Conservation (phyloP, 2,329 filamentous ascomycete genomes). For the Microcera coccophila region DNA sequence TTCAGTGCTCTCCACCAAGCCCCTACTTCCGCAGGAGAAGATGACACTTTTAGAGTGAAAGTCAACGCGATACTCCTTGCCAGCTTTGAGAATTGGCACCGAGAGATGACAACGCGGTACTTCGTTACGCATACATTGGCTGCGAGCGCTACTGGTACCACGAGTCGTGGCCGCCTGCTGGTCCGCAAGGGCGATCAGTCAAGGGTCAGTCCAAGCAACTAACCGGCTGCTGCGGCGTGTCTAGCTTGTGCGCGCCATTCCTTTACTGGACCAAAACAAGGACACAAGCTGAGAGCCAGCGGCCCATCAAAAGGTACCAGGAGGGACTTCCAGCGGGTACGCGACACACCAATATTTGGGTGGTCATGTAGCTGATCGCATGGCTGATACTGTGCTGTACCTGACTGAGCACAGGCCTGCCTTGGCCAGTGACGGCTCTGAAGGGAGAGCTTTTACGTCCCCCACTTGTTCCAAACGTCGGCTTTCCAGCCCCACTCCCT, state of each 20-base stretch:
- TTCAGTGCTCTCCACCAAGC: not conserved
- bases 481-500: constrained; percentile 27
- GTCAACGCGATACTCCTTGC: not conserved
- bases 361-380: constrained; percentile 31
- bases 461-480: constrained; percentile 24
- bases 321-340: constrained; percentile 36
- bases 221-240: constrained; percentile 1
- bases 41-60: not conserved
- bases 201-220: constrained; percentile 4
- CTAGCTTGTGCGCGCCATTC: constrained; percentile 23
- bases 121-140: constrained; percentile 23
- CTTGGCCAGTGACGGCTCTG: constrained; percentile 17
- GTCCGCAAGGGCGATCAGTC: constrained; percentile 10
- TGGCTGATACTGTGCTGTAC: constrained; percentile 39
- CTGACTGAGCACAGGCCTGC: constrained; percentile 18
- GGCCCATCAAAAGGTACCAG: constrained; percentile 29
- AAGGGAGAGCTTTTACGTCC: constrained; percentile 31
- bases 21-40: too few relatives aligned
- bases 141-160: constrained; percentile 26
- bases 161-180: constrained; percentile 13
- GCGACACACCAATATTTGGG: constrained; percentile 34
- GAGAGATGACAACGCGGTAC: constrained; percentile 10
- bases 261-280: constrained; percentile 25
- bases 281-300: constrained; percentile 20
- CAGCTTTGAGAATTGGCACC: not conserved